phyloP scores from a whole-genome alignment of 2,329 filamentous ascomycete species.

The Colletotrichum liriopes region DNA sequence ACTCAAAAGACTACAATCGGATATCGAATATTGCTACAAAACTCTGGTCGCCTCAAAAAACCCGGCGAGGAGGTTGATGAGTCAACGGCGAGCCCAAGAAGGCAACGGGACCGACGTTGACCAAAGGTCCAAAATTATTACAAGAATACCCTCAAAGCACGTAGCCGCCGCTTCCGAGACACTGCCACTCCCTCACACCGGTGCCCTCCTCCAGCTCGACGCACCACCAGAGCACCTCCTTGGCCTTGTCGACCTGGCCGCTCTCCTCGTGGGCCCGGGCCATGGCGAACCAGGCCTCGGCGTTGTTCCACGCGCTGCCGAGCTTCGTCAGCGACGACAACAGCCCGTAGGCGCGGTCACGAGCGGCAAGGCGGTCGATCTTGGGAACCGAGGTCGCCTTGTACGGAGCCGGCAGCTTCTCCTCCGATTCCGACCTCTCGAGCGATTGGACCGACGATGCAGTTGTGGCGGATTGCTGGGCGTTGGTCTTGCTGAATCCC shows the following conservation, averaged over 20 bases:
- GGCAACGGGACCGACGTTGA: not conserved
- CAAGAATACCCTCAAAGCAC: constrained; percentile 62
- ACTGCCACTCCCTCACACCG: constrained; percentile 85
- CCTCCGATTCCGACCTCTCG: constrained; percentile 49
- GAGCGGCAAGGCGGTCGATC: constrained; percentile 87
- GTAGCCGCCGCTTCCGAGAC: constrained; percentile 77
- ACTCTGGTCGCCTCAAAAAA: not conserved
- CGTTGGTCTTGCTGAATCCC: constrained; percentile 41
- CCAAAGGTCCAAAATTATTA: constrained; percentile 4
- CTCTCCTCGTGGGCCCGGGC: constrained; percentile 91
- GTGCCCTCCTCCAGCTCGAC: constrained; percentile 92
- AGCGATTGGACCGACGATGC: constrained; percentile 38
- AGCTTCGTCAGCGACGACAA: constrained; percentile 88
- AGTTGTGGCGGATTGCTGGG: constrained; percentile 31
- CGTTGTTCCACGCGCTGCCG: constrained; percentile 89
- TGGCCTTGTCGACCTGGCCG: constrained; percentile 88
- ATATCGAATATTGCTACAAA: constrained; percentile 5
- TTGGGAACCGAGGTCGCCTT: constrained; percentile 76
- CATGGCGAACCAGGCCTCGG: constrained; percentile 93
- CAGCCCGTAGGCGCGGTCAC: constrained; percentile 89
- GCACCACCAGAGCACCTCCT: constrained; percentile 97
- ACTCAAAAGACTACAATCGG: not conserved
- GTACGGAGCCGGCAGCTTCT: constrained; percentile 66
- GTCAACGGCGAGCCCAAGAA: not conserved
- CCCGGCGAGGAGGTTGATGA: not conserved